Percentiles rank a stretch among this genome's conserved stretches.
Conservation (phyloP, 83 land plant genomes). For the Thuja plicata region DNA sequence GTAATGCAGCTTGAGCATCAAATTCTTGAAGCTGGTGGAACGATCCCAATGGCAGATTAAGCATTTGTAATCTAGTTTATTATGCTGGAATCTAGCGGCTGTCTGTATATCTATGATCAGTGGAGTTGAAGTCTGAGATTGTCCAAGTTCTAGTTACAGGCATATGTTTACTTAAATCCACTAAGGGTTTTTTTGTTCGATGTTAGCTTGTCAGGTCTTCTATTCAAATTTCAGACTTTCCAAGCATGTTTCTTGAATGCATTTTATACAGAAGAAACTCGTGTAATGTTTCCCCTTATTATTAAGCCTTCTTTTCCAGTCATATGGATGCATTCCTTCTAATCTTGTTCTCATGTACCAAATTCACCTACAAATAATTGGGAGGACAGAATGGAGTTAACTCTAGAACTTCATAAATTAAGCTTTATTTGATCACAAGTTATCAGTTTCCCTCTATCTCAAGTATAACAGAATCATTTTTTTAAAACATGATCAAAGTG, state of each 20-base stretch:
- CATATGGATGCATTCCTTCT: not conserved
- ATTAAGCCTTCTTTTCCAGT: not conserved
- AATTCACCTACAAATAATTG: not conserved
- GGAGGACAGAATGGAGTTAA: not conserved
- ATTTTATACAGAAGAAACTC: conserved; percentile 6
- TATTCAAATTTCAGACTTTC: not conserved
- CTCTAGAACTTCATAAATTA: not conserved
- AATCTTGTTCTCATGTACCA: not conserved
- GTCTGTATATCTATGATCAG: not conserved
- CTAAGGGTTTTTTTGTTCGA: not conserved
- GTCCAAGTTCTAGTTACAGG: not conserved
- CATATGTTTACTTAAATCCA: not conserved
- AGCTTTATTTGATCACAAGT: not conserved
- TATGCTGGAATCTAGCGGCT: not conserved
- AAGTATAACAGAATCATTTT: not conserved
- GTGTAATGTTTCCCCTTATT: not conserved
- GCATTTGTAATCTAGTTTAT: no score
- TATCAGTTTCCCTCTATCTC: not conserved
- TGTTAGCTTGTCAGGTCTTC: not conserved
- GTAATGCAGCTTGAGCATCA: conserved; percentile 62
- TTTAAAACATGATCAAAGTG: not conserved
- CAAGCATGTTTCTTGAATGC: not conserved
- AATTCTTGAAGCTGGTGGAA: conserved; percentile 61
- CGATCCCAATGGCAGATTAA: conserved; percentile 37
- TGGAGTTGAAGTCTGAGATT: not conserved